Evolutionary conservation across 331 rosid genomes (phyloP).

Genomic region (Telfairia occidentalis): DNA sequence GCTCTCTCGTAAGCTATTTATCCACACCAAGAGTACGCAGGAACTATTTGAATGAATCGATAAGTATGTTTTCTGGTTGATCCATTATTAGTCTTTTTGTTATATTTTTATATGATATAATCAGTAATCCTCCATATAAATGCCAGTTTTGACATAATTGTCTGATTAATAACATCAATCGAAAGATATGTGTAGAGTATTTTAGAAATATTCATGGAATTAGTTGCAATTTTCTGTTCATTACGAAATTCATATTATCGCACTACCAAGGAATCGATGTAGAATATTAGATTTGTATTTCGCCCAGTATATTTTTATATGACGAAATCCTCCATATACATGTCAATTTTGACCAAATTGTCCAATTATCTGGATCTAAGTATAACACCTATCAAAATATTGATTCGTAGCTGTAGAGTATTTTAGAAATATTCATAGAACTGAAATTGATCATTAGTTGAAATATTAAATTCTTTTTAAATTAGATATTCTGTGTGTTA

Average conservation of each 20-base stretch:
- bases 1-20: background rate
- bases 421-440: background rate
- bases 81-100: background rate
- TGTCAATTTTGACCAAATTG: background rate
- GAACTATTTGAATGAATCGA: background rate
- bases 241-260: too few species aligned
- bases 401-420: background rate
- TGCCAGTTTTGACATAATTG: background rate
- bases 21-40: background rate
- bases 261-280: too few species aligned
- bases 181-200: background rate
- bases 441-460: background rate
- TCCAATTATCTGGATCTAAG: background rate
- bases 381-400: background rate
- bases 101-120: background rate
- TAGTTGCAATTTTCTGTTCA: too few species aligned
- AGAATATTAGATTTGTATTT: too few species aligned
- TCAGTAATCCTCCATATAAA: background rate
- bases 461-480: background rate
- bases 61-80: background rate
- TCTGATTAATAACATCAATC: background rate
- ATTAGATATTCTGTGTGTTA: background rate
- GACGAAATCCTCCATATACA: background rate
- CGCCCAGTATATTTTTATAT: too few species aligned
- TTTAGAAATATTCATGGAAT: background rate